Evolutionary conservation across 2,329 filamentous ascomycete genomes (phyloP).

Genomic region (Lithohypha guttulata): DNA sequence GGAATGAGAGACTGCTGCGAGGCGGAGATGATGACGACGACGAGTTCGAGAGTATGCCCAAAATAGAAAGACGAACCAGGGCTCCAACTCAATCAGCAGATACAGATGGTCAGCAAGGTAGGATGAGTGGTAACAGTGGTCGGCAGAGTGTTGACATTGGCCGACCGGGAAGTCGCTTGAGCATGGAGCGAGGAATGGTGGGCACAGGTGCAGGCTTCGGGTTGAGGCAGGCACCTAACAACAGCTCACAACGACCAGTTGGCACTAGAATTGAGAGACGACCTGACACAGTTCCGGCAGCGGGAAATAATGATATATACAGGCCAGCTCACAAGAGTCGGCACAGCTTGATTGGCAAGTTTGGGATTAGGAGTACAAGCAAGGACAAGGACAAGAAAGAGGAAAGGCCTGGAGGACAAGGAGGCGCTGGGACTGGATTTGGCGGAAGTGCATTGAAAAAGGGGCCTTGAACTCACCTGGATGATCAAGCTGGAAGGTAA

Average conservation of each 20-base stretch:
- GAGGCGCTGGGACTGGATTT: too few relatives aligned
- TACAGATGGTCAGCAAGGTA: too few relatives aligned
- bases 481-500: too few relatives aligned
- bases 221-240: conserved; percentile 5
- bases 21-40: conserved; percentile 14
- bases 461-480: too few relatives aligned
- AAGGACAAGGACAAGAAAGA: conserved; percentile 18
- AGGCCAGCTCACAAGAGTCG: conserved; percentile 17
- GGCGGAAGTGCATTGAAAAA: too few relatives aligned
- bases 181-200: conserved; percentile 7
- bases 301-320: conserved; percentile 5
- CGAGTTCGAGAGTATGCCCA: conserved; percentile 4
- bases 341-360: conserved; percentile 16
- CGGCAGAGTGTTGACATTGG: conserved; percentile 10
- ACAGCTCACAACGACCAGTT: conserved; percentile 4
- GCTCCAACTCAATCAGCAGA: too few relatives aligned
- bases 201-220: conserved; percentile 6
- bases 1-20: conserved; percentile 18
- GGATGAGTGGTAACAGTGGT: conserved; percentile 13
- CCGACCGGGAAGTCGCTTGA: conserved; percentile 11
- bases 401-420: too few relatives aligned
- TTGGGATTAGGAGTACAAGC: conserved; percentile 41
- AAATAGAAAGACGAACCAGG: too few relatives aligned
- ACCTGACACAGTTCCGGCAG: conserved; percentile 2
- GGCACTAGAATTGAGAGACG: neutral